Percentiles rank a stretch among this genome's conserved stretches.
These are phyloP conservation scores for Glycine latifolia DNA, from an alignment of 306 rosid species.

Conservation along the genomic window DNA sequence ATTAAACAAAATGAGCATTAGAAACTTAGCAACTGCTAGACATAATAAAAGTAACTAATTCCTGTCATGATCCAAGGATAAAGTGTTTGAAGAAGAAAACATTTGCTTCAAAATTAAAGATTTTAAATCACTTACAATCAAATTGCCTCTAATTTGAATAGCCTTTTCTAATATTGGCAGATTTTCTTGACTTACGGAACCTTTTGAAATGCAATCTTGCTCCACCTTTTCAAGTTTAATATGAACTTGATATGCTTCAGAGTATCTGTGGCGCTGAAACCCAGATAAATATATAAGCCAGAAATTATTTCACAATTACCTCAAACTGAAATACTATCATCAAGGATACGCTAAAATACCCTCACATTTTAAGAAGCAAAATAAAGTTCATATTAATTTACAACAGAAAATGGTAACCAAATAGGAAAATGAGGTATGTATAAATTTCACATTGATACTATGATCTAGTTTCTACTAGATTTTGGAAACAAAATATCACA, in stretches of 20 bases:
- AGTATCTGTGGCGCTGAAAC: slow-evolving; percentile 84
- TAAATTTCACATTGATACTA: slow-evolving; percentile 22
- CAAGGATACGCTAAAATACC: slow-evolving; percentile 9
- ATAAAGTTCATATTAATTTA: slow-evolving; percentile 28
- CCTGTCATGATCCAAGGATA: slow-evolving; percentile 10
- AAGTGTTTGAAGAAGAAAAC: neutral
- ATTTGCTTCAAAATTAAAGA: slow-evolving; percentile 6
- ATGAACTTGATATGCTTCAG: slow-evolving; percentile 89
- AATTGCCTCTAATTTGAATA: slow-evolving; percentile 74
- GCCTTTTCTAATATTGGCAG: slow-evolving; percentile 65
- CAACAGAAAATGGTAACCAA: slow-evolving; percentile 23
- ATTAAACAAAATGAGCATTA: neutral
- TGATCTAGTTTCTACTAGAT: neutral
- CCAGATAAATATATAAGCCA: slow-evolving; percentile 45
- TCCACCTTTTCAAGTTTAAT: slow-evolving; percentile 70
- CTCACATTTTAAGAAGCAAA: slow-evolving; percentile 26
- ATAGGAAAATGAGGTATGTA: slow-evolving; percentile 27
- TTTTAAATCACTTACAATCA: slow-evolving; percentile 77
- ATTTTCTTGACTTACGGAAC: slow-evolving; percentile 62
- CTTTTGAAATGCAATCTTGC: slow-evolving; percentile 65
- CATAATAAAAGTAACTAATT: slow-evolving; percentile 28
- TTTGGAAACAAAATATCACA: slow-evolving; percentile 17
- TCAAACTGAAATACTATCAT: slow-evolving; percentile 22
- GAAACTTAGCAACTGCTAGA: neutral
- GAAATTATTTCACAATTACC: neutral